Percentiles rank a stretch among this genome's conserved stretches.
These are phyloP conservation scores for Dendrobium nobile DNA, from an alignment of 106 monocot genomes.

Conservation along the genomic window DNA sequence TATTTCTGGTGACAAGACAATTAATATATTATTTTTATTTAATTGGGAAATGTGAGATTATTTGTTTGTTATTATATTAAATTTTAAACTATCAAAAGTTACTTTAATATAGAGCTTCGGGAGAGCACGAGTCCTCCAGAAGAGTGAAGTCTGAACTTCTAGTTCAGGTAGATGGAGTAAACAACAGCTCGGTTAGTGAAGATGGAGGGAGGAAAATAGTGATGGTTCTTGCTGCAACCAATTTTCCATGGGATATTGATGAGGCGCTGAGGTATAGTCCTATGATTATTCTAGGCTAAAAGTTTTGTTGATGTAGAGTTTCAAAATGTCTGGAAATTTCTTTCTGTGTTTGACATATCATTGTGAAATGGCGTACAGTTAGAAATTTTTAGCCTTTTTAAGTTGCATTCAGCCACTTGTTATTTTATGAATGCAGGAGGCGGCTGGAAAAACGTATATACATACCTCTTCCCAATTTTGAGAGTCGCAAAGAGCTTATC, in stretches of 20 bases:
- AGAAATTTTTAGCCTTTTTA: not conserved
- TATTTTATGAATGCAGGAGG: conserved; percentile 47
- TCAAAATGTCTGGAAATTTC: not conserved
- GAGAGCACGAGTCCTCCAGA: conserved; percentile 98
- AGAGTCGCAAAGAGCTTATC: conserved; percentile 95
- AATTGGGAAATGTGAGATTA: not conserved
- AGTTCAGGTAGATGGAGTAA: conserved; percentile 96
- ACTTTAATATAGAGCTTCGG: conserved; percentile 62
- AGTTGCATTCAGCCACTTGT: not conserved
- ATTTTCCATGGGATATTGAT: conserved; percentile 99
- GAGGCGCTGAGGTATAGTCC: conserved; percentile 80
- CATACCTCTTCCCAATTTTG: conserved; percentile 91
- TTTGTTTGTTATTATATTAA: not conserved
- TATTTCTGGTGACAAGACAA: not conserved
- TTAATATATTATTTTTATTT: not conserved
- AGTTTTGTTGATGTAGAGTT: not conserved
- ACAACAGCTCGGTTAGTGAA: conserved; percentile 68
- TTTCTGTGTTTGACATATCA: not conserved
- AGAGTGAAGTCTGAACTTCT: conserved; percentile 97
- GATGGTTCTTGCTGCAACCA: conserved; percentile 97
- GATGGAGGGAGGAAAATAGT: conserved; percentile 89
- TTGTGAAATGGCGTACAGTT: not conserved
- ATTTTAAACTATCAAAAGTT: not conserved
- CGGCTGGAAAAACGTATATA: conserved; percentile 94
- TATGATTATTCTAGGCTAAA: not conserved